A percentile compares a stretch with the other conserved stretches of the same genome.
Conservation (phyloP, 1,139 yeast species). For the Scheffersomyces lignicola region DNA sequence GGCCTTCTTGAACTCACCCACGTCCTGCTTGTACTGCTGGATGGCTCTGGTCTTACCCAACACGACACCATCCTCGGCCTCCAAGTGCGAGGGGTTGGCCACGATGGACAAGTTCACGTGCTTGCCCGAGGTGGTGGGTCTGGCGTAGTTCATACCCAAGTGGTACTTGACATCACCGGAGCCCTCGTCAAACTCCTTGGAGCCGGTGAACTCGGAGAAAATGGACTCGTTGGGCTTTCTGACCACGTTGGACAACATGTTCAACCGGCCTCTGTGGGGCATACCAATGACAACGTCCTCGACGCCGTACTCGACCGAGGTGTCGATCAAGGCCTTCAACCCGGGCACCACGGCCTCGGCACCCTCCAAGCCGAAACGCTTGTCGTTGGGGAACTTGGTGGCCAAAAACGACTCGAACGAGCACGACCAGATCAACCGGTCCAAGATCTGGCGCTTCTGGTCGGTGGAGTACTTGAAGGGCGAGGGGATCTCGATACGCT, state of each 20-base stretch:
- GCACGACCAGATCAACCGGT: slow-evolving; percentile 95
- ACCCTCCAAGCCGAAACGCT: slow-evolving; percentile 98
- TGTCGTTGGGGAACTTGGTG: slow-evolving; percentile 96
- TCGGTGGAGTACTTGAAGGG: slow-evolving; percentile 84
- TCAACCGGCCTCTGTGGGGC: slow-evolving; percentile 99
- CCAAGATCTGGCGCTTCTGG: slow-evolving; percentile 94
- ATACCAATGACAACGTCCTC: slow-evolving; percentile 97
- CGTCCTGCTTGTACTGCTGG: slow-evolving; percentile 87
- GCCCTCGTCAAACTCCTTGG: slow-evolving; percentile 83
- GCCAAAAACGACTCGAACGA: slow-evolving; percentile 90
- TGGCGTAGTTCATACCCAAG: slow-evolving; percentile 97
- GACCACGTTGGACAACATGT: slow-evolving; percentile 95
- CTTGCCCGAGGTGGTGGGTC: slow-evolving; percentile 99
- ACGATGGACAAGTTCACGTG: slow-evolving; percentile 92
- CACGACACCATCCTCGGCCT: slow-evolving; percentile 98
- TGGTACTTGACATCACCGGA: slow-evolving; percentile 99
- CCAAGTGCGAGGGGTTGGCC: slow-evolving; percentile 98
- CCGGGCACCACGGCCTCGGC: slow-evolving; percentile 97
- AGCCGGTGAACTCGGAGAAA: slow-evolving; percentile 93
- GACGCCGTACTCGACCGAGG: slow-evolving; percentile 88
- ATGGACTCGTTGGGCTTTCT: slow-evolving; percentile 98
- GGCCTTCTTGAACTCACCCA: slow-evolving; percentile 80
- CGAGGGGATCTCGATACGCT: slow-evolving; percentile 87
- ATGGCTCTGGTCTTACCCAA: slow-evolving; percentile 97
- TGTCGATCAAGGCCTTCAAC: slow-evolving; percentile 92